Evolutionary conservation across 805 yeast species (phyloP).

Genomic region (Saturnispora serradocipensis): DNA sequence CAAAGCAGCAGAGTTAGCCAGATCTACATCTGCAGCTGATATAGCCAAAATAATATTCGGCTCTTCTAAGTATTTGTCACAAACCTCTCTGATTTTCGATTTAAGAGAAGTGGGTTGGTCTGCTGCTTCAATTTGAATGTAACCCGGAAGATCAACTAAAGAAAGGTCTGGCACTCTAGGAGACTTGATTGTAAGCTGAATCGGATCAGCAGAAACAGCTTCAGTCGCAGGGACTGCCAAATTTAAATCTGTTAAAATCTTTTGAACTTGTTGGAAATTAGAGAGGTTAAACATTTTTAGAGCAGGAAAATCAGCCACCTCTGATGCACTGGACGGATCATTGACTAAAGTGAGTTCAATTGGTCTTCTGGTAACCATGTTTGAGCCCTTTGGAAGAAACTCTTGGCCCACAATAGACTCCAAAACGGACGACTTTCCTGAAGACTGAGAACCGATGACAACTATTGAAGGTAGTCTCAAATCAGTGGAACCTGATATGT

Average conservation of each 20-base stretch:
- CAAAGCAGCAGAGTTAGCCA: slow-evolving; percentile 92
- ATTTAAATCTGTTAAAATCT: slow-evolving; percentile 77
- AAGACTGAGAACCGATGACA: slow-evolving; percentile 93
- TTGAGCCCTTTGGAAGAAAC: slow-evolving; percentile 91
- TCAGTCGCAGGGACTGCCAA: slow-evolving; percentile 84
- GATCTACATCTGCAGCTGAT: slow-evolving; percentile 95
- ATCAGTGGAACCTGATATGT: slow-evolving; percentile 63
- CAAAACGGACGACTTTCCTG: slow-evolving; percentile 93
- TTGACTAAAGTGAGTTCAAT: slow-evolving; percentile 89
- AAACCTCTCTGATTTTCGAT: slow-evolving; percentile 64
- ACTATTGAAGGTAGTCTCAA: slow-evolving; percentile 89
- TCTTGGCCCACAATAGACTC: slow-evolving; percentile 98
- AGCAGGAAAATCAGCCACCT: slow-evolving; percentile 90
- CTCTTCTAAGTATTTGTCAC: slow-evolving; percentile 76
- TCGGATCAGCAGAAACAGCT: slow-evolving; percentile 88
- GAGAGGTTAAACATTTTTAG: slow-evolving; percentile 72
- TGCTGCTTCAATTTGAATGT: slow-evolving; percentile 92
- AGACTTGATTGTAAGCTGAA: slow-evolving; percentile 82
- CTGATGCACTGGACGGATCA: slow-evolving; percentile 69
- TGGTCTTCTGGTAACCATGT: slow-evolving; percentile 98
- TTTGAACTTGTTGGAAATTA: slow-evolving; percentile 83
- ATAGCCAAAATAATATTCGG: slow-evolving; percentile 95
- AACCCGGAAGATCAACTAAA: slow-evolving; percentile 93
- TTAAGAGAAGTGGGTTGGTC: slow-evolving; percentile 88
- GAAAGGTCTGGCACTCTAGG: slow-evolving; percentile 89